Conservation (phyloP, 75 land plant species). For the Larix kaempferi region DNA sequence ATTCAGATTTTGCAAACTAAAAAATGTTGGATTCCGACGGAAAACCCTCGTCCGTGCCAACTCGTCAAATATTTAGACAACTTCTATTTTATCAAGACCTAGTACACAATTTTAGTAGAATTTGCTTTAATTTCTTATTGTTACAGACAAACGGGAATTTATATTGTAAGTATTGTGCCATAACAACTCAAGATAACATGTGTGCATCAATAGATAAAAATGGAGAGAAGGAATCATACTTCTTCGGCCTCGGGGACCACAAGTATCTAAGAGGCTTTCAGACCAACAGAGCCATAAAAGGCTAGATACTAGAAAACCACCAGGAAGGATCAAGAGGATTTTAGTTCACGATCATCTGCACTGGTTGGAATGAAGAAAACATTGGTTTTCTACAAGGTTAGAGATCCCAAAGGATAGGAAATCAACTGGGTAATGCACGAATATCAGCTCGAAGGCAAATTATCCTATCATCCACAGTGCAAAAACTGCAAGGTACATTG, state of each 20-base stretch:
- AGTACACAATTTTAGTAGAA: too few relatives aligned
- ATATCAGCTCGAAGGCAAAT: constrained; percentile 28
- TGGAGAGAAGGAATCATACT: constrained; percentile 46
- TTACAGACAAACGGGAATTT: background rate
- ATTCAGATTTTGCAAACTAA: too few relatives aligned
- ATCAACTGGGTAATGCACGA: constrained; percentile 56
- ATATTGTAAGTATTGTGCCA: too few relatives aligned
- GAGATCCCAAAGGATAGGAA: constrained; percentile 50
- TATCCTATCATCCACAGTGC: background rate
- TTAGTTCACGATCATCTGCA: constrained; percentile 10
- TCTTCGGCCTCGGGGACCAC: constrained; percentile 34
- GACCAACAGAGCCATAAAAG: constrained; percentile 40
- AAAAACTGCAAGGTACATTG: constrained; percentile 18
- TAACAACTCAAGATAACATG: background rate
- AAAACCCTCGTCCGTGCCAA: too few relatives aligned
- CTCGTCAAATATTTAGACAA: too few relatives aligned
- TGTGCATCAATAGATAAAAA: constrained; percentile 30
- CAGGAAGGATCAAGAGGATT: constrained; percentile 37
- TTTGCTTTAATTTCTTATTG: too few relatives aligned
- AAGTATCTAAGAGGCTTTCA: constrained; percentile 42
- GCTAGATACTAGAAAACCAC: constrained; percentile 48
- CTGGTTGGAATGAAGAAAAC: constrained; percentile 46
- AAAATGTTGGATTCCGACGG: too few relatives aligned
- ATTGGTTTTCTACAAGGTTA: constrained; percentile 42
- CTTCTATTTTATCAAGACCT: too few relatives aligned